Evolutionary conservation across 73 alveolate species (phyloP).

Genomic region (Paramecium primaurelia): DNA sequence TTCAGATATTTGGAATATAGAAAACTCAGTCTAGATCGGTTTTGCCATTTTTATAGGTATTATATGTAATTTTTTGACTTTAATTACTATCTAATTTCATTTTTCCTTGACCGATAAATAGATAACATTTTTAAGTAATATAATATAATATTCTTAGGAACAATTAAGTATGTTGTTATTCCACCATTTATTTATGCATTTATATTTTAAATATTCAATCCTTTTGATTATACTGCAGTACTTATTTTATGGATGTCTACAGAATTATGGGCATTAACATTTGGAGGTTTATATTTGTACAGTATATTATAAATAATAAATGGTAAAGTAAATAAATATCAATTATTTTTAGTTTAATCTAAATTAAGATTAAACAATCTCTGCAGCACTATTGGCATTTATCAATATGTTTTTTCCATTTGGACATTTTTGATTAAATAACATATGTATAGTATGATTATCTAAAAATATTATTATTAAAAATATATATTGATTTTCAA

Average conservation of each 20-base stretch:
- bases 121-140: neutral
- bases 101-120: neutral
- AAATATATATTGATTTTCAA: neutral
- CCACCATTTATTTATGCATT: neutral
- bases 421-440: neutral
- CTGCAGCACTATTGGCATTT: neutral
- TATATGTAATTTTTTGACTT: neutral
- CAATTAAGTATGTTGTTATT: neutral
- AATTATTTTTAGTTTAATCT: neutral
- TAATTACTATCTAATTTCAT: neutral
- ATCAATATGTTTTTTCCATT: neutral
- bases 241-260: neutral
- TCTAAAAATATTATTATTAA: neutral
- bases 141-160: neutral
- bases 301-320: neutral
- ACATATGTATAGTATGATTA: too few species aligned
- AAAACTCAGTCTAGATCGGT: neutral
- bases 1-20: neutral
- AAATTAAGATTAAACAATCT: neutral
- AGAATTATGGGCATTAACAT: neutral
- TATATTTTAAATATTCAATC: neutral
- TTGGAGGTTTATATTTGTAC: neutral
- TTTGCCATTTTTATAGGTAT: neutral
- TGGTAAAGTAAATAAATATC: neutral
- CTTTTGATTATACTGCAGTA: constrained; percentile 2